Evolutionary conservation across 768 basidiomycete species (phyloP), one percentile per base, ranked within the genome.

Genomic region (Pholiota microspora): DNA sequence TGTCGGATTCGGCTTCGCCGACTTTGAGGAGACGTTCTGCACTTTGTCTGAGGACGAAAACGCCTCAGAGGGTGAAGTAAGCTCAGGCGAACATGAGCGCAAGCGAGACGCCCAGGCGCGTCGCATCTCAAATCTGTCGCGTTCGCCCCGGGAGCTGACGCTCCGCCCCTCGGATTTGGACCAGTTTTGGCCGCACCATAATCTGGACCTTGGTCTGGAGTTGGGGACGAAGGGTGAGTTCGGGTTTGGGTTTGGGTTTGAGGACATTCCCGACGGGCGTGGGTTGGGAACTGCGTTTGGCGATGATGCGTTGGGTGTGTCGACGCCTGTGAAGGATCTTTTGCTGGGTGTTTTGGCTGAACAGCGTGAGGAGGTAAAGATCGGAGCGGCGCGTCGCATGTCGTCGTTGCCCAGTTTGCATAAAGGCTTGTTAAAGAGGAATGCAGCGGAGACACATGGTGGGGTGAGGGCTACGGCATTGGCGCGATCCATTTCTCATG

Each of bases 301-400:
- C 5, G 52, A 47, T 13, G 70, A 68, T 53, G 61, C 59, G 7
- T 55, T 5, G 18, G 40, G 40, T 3, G 40, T 42, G 40, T 42
- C 40, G 40, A 42, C 40, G 40, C 40, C 40, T 42, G 40, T 21
- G 6, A 23, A 42, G 21, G 40, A 42, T 23, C 18, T 4, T 16
- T 4, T 7, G 38, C 5, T 4, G 7, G 18, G 6, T 40, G 4
- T 18, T 2, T 16, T 4, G 6, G 18, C 2, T 12, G 16, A 36
- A 12, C 15, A 36, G n/a, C n/a, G n/a, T n/a, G n/a, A n/a, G 38
- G 18, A 1, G 38, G 18, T 40, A 21, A 23, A 40, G n/a, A 40
- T 1, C 15, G 15, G 38, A 15, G 13, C 8, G 13, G 8, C 34
- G 34, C 34, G 34, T 12, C 34, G 34, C 13, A n/a, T 15, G 34